These are phyloP conservation scores for Clitopilus passeckerianus DNA, from an alignment of 768 basidiomycete genomes.

Conservation along the genomic window DNA sequence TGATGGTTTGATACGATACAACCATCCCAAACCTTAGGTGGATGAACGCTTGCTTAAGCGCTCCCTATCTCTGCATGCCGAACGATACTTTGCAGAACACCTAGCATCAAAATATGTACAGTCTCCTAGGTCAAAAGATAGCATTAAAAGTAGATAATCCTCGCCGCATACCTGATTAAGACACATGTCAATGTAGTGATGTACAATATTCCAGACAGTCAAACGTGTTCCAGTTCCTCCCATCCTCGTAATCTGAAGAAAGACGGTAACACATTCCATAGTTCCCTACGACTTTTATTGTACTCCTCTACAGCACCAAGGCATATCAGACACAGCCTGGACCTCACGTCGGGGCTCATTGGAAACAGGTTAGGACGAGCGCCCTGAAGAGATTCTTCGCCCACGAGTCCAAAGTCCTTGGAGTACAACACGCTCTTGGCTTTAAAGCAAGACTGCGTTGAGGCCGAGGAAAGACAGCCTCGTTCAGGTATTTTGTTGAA, in stretches of 20 bases:
- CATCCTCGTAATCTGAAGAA: slow-evolving; percentile 4
- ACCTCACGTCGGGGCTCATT: background rate
- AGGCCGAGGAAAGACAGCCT: background rate
- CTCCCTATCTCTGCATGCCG: too few species aligned
- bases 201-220: too few species aligned
- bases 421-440: background rate
- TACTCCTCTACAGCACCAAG: background rate
- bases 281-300: background rate
- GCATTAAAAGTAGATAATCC: too few species aligned
- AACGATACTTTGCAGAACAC: too few species aligned
- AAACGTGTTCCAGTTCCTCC: background rate
- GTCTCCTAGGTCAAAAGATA: too few species aligned
- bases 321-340: background rate
- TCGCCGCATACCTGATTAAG: too few species aligned
- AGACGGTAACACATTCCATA: slow-evolving; percentile 8
- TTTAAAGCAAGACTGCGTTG: background rate
- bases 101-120: too few species aligned
- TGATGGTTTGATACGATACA: too few species aligned
- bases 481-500: background rate
- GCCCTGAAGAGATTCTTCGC: background rate
- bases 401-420: background rate
- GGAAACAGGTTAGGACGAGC: background rate
- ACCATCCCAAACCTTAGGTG: too few species aligned
- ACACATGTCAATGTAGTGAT: too few species aligned
- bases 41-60: too few species aligned